These are phyloP conservation scores for Colletotrichum aenigma DNA, from an alignment of 2,329 filamentous ascomycete genomes.

Conservation along the genomic window DNA sequence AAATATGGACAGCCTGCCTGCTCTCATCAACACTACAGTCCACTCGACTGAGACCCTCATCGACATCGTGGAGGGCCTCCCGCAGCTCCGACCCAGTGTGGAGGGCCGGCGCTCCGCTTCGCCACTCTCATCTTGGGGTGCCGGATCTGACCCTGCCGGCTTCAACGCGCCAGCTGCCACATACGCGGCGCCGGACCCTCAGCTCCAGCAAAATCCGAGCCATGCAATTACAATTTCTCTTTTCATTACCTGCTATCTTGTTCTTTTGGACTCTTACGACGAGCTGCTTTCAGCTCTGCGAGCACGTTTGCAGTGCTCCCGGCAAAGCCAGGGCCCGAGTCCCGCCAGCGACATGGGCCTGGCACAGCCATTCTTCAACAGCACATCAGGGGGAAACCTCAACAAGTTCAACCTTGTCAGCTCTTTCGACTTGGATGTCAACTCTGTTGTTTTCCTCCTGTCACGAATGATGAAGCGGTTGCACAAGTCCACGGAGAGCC, in stretches of 20 bases:
- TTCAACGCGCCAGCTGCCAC: neutral
- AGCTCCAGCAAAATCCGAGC: neutral
- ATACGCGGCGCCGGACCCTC: neutral
- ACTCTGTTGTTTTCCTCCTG: conserved; percentile 8
- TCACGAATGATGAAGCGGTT: conserved; percentile 13
- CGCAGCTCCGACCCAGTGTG: neutral
- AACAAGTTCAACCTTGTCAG: conserved; percentile 1
- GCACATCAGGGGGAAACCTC: neutral
- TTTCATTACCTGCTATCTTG: conserved; percentile 5
- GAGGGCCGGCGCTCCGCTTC: conserved; percentile 3
- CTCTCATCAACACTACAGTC: conserved; percentile 1
- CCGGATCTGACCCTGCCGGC: neutral
- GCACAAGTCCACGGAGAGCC: conserved; percentile 6
- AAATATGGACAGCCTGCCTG: neutral
- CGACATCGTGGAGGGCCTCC: conserved; percentile 1
- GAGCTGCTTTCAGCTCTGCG: neutral
- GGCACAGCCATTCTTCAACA: neutral
- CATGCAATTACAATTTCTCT: conserved; percentile 3
- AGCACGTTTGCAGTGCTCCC: conserved; percentile 2
- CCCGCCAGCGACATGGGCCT: conserved; percentile 1
- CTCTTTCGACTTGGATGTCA: conserved; percentile 9
- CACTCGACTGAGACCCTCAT: conserved; percentile 13
- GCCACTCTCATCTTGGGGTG: neutral
- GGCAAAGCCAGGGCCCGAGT: conserved; percentile 9
- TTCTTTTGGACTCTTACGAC: conserved; percentile 10